A percentile compares a stretch with the other conserved stretches of the same genome.
phyloP scores from a whole-genome alignment of 495 filamentous ascomycete genomes.

The Hyaloscypha finlandica region DNA sequence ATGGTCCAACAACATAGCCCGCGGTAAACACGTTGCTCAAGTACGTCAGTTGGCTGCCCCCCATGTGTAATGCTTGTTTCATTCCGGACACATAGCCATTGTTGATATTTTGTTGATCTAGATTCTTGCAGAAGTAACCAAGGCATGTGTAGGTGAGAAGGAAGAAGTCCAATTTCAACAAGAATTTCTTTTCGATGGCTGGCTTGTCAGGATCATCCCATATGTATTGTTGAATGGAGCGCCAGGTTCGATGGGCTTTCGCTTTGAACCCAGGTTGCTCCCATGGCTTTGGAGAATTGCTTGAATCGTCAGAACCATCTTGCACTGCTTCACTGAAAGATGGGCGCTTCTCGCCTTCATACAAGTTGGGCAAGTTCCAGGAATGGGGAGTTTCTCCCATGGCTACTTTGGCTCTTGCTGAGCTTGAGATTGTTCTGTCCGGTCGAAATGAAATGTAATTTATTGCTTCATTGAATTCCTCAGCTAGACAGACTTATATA shows the following conservation, averaged over 20 bases:
- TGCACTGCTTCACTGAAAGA: too few species aligned
- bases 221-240: conserved; percentile 35
- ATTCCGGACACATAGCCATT: conserved; percentile 59
- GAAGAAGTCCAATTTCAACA: conserved; percentile 60
- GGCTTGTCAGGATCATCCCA: conserved; percentile 66
- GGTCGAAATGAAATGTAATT: too few species aligned
- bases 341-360: too few species aligned
- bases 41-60: conserved; percentile 54
- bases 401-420: too few species aligned
- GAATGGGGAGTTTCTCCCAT: too few species aligned
- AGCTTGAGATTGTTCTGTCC: too few species aligned
- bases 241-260: not conserved
- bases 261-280: conserved; percentile 3
- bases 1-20: conserved; percentile 60
- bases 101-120: conserved; percentile 60
- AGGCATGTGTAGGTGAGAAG: conserved; percentile 55
- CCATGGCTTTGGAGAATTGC: conserved; percentile 7
- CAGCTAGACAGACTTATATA: too few species aligned
- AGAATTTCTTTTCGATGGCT: conserved; percentile 57
- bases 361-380: too few species aligned
- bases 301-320: not conserved
- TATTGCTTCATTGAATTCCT: too few species aligned
- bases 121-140: conserved; percentile 61
- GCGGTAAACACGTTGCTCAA: conserved; percentile 61
- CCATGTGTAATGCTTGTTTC: conserved; percentile 60